These are phyloP conservation scores for Emmonsiellopsis sp. DNA, from an alignment of 2,329 filamentous ascomycete genomes.

Conservation along the genomic window DNA sequence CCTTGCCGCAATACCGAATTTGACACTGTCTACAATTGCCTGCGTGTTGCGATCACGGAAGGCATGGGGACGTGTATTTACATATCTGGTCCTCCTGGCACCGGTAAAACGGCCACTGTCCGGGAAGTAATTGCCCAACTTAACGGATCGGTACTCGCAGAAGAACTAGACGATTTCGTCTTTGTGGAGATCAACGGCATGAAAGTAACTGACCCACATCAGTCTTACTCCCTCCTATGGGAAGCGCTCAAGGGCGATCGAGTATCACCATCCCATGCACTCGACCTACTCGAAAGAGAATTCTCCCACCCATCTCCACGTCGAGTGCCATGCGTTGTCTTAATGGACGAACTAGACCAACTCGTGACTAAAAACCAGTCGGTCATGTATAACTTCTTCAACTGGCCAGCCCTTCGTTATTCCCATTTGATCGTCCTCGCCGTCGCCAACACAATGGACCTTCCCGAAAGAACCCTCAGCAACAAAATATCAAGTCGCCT, in stretches of 20 bases:
- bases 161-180: constrained; percentile 96
- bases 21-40: constrained; percentile 79
- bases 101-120: constrained; percentile 94
- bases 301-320: constrained; percentile 87
- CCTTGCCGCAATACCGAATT: constrained; percentile 93
- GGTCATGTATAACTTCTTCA: constrained; percentile 99
- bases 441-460: constrained; percentile 97
- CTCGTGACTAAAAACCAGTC: constrained; percentile 96
- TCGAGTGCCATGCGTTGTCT: constrained; percentile 85
- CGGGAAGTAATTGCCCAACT: constrained; percentile 86
- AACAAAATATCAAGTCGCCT: constrained; percentile 96
- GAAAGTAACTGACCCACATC: constrained; percentile 97
- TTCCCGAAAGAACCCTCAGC: constrained; percentile 88
- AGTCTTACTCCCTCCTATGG: constrained; percentile 92
- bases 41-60: constrained; percentile 88
- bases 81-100: constrained; percentile 96
- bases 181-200: constrained; percentile 99
- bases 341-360: constrained; percentile 98
- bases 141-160: constrained; percentile 75
- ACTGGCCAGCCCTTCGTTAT: constrained; percentile 89
- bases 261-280: constrained; percentile 81
- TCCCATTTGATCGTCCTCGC: constrained; percentile 91
- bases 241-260: constrained; percentile 89
- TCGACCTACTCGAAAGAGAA: constrained; percentile 84
- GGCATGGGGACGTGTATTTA: constrained; percentile 95